phyloP scores from a whole-genome alignment of 129 eudicot genomes.

The Flaveria ramosissima region DNA sequence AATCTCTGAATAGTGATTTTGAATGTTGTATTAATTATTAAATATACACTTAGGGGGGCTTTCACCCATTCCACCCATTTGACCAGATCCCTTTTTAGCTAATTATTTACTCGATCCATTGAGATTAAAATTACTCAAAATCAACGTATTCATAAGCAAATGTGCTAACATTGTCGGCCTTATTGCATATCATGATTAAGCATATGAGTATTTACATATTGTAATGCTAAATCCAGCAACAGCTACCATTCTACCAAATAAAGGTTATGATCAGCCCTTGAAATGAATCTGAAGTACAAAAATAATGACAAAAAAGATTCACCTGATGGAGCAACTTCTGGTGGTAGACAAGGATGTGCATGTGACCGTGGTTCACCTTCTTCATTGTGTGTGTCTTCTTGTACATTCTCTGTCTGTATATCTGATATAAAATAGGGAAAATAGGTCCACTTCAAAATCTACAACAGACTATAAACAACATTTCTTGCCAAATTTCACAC shows the following conservation, averaged over 20 bases:
- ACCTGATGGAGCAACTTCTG: constrained; percentile 34
- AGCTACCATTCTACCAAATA: neutral
- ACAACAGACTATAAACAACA: neutral
- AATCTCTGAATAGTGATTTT: too few relatives aligned
- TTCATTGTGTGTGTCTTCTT: constrained; percentile 31
- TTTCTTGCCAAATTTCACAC: neutral
- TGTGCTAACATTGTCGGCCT: neutral
- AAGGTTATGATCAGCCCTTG: neutral
- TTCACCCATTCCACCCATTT: neutral
- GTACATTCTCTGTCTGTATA: constrained; percentile 31
- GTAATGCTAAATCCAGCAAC: neutral
- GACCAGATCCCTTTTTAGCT: neutral
- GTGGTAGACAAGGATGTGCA: constrained; percentile 17
- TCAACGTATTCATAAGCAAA: neutral
- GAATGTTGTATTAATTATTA: neutral
- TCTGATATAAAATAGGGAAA: constrained; percentile 24
- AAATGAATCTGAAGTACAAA: constrained; percentile 17
- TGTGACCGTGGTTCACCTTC: constrained; percentile 53
- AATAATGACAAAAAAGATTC: neutral
- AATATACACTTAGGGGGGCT: neutral
- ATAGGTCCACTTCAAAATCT: neutral
- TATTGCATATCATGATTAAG: constrained; percentile 7
- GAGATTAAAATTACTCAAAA: neutral
- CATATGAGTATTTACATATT: neutral
- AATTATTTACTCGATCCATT: neutral